These are phyloP conservation scores for Calonectria naviculata DNA, from an alignment of 2,329 filamentous ascomycete species.

Conservation along the genomic window DNA sequence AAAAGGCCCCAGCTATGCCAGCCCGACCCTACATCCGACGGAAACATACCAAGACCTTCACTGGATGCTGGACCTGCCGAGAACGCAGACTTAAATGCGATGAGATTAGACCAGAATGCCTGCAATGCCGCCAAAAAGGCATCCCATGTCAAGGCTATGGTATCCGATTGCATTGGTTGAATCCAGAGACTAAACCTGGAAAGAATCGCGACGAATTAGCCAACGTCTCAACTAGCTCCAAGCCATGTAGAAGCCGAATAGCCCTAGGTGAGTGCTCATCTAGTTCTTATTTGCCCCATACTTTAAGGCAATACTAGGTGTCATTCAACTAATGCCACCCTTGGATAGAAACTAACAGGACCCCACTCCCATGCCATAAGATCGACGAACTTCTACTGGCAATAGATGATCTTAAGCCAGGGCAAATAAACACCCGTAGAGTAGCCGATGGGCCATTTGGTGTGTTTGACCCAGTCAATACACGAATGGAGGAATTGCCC, in stretches of 20 bases:
- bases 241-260: slow-evolving; percentile 15
- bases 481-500: neutral
- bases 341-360: neutral
- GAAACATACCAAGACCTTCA: slow-evolving; percentile 42
- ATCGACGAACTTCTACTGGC: slow-evolving; percentile 3
- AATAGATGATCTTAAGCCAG: neutral
- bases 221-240: neutral
- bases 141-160: slow-evolving; percentile 47
- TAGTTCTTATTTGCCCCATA: neutral
- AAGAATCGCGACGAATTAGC: neutral
- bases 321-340: neutral
- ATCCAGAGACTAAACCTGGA: neutral
- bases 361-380: slow-evolving; percentile 1
- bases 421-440: neutral
- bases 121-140: slow-evolving; percentile 44
- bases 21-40: neutral
- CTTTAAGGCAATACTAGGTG: neutral
- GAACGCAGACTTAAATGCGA: slow-evolving; percentile 51
- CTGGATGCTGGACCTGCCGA: slow-evolving; percentile 51
- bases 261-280: neutral
- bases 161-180: slow-evolving; percentile 42
- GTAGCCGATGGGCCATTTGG: slow-evolving; percentile 1
- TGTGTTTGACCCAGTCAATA: neutral
- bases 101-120: slow-evolving; percentile 46
- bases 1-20: neutral